Percentiles rank a stretch among this genome's conserved stretches.
Evolutionary conservation across 768 basidiomycete genomes (phyloP).

Genomic region (Tubosaeta sp.): DNA sequence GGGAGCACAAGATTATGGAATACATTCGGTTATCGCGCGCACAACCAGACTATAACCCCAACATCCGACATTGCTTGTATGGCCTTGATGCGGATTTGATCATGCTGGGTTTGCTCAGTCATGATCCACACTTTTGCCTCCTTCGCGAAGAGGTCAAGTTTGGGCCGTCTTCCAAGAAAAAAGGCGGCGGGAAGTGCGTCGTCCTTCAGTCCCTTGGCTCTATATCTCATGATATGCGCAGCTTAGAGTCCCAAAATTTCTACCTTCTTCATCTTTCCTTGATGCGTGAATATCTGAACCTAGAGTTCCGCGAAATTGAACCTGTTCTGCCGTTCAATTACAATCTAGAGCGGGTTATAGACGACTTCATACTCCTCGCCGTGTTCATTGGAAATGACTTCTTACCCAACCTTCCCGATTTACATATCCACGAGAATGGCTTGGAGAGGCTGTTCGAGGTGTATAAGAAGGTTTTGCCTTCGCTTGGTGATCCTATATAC

Average conservation of each 20-base stretch:
- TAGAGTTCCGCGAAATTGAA: conserved; percentile 82
- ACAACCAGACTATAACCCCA: conserved; percentile 94
- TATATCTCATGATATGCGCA: conserved; percentile 20
- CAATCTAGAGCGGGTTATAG: conserved; percentile 89
- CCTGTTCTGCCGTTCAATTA: conserved; percentile 73
- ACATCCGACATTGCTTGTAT: conserved; percentile 95
- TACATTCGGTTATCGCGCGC: conserved; percentile 94
- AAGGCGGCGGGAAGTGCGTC: conserved; percentile 52
- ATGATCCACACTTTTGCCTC: conserved; percentile 98
- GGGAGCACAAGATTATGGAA: conserved; percentile 99
- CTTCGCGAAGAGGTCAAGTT: conserved; percentile 98
- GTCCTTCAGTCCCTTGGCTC: neutral
- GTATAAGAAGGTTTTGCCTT: conserved; percentile 89
- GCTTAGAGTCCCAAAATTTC: conserved; percentile 81
- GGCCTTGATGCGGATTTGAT: conserved; percentile 98
- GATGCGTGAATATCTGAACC: conserved; percentile 94
- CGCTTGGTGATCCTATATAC: conserved; percentile 45
- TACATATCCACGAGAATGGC: conserved; percentile 98
- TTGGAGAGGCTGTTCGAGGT: conserved; percentile 90
- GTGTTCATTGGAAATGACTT: conserved; percentile 99
- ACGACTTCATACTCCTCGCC: conserved; percentile 95
- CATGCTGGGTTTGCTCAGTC: conserved; percentile 95
- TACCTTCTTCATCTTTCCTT: conserved; percentile 92
- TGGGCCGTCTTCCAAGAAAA: conserved; percentile 75
- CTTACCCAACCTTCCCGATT: conserved; percentile 89